A percentile compares a stretch with the other conserved stretches of the same genome.
Evolutionary conservation across 2,329 filamentous ascomycete species (phyloP).

Genomic region (Remersonia thermophila): DNA sequence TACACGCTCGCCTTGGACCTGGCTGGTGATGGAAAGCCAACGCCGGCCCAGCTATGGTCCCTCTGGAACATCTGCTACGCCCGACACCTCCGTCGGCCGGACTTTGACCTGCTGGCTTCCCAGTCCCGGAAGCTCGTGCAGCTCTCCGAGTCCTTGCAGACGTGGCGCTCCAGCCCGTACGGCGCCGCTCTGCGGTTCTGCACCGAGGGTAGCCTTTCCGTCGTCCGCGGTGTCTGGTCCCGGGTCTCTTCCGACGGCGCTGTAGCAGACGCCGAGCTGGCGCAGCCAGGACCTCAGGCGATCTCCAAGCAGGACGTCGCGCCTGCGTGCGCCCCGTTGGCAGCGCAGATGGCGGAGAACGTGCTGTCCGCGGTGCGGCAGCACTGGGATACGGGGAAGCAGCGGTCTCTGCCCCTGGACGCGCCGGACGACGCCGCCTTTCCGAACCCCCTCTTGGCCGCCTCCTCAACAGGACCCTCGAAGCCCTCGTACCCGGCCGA

Average conservation of each 20-base stretch:
- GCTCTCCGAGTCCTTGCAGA: conserved; percentile 25
- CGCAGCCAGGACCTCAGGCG: no score
- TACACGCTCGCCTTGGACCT: conserved; percentile 39
- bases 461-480: conserved; percentile 17
- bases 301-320: conserved; percentile 1
- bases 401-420: not conserved
- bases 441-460: conserved; percentile 34
- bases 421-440: not conserved
- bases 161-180: conserved; percentile 35
- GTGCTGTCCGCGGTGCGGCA: conserved; percentile 4
- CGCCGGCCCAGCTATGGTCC: conserved; percentile 11
- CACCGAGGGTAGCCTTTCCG: conserved; percentile 32
- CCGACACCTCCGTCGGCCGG: conserved; percentile 29
- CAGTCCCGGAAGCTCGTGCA: conserved; percentile 33
- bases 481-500: conserved; percentile 32
- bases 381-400: conserved; percentile 7
- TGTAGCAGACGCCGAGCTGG: no score
- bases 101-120: conserved; percentile 24
- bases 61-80: conserved; percentile 47
- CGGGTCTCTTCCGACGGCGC: conserved; percentile 3
- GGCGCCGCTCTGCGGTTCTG: conserved; percentile 34
- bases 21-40: conserved; percentile 23
- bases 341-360: not conserved
- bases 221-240: conserved; percentile 29
- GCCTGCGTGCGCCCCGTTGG: conserved; percentile 7